Conservation (phyloP, 1,284 basidiomycete genomes). For the Moesziomyces sp. region DNA sequence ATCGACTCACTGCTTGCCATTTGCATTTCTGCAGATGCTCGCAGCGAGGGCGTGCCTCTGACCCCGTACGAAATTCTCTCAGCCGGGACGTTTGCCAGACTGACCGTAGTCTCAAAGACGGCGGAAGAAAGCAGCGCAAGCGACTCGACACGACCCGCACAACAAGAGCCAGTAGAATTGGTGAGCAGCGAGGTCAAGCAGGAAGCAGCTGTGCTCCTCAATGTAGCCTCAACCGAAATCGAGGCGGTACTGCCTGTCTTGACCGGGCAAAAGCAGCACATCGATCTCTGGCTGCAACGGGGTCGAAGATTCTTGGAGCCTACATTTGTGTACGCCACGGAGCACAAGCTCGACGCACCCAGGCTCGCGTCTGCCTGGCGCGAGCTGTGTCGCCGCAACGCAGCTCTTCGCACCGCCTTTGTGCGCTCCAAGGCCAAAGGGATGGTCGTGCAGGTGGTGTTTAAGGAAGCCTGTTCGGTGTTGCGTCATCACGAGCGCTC, state of each 20-base stretch:
- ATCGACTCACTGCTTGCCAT: constrained; percentile 20
- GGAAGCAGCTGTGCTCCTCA: constrained; percentile 1
- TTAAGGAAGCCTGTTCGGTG: constrained; percentile 1
- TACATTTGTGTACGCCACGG: constrained; percentile 8
- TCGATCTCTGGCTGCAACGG: constrained; percentile 12
- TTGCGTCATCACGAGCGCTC: constrained; percentile 5
- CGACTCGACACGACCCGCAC: not conserved
- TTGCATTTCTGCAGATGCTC: constrained; percentile 16
- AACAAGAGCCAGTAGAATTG: not conserved
- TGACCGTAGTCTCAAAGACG: constrained; percentile 2
- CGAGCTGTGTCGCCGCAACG: constrained; percentile 14
- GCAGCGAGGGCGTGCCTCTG: constrained; percentile 7
- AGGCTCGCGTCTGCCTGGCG: constrained; percentile 8
- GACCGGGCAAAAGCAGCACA: constrained; percentile 20
- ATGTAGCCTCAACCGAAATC: not conserved
- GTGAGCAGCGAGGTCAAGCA: not conserved
- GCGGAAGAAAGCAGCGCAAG: not conserved
- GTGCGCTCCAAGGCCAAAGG: constrained; percentile 4
- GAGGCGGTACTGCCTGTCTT: constrained; percentile 8
- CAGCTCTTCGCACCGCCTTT: constrained; percentile 16
- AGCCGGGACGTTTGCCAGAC: constrained; percentile 1
- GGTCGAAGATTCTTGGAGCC: constrained; percentile 24
- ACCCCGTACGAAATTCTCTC: constrained; percentile 14
- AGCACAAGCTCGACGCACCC: not conserved
- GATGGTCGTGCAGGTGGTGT: constrained; percentile 13